These are phyloP conservation scores for Diaporthe aspalathi DNA, from an alignment of 2,329 filamentous ascomycete genomes.

Conservation along the genomic window DNA sequence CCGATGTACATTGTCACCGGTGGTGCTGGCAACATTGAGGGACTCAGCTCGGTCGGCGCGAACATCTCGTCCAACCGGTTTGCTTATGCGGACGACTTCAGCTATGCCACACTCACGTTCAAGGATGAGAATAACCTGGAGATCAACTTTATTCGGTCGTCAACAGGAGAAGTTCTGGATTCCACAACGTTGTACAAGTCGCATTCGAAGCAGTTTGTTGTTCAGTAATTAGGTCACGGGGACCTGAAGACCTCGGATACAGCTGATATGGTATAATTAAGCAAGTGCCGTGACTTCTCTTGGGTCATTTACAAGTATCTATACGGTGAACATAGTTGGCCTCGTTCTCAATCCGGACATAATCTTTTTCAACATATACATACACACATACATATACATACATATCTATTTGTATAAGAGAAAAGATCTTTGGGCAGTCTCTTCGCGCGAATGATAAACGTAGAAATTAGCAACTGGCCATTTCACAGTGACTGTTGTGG, in stretches of 20 bases:
- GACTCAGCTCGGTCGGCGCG: slow-evolving; percentile 55
- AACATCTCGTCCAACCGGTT: slow-evolving; percentile 59
- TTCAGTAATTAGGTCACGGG: slow-evolving; percentile 46
- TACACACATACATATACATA: no score
- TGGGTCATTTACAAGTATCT: neutral
- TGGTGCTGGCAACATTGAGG: slow-evolving; percentile 68
- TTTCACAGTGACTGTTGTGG: neutral
- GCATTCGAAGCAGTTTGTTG: slow-evolving; percentile 58
- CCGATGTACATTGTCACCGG: slow-evolving; percentile 68
- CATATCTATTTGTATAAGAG: no score
- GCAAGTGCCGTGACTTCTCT: neutral
- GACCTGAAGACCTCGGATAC: neutral
- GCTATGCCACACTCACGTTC: slow-evolving; percentile 62
- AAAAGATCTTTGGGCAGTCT: no score
- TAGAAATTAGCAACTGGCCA: neutral
- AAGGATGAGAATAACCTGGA: slow-evolving; percentile 57
- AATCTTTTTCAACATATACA: no score
- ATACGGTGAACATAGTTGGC: no score
- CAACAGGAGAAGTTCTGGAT: slow-evolving; percentile 61
- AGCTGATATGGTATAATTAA: neutral
- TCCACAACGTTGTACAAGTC: slow-evolving; percentile 60
- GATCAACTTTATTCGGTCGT: slow-evolving; percentile 62
- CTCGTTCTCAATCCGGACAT: no score
- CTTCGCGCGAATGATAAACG: no score
- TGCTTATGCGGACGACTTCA: slow-evolving; percentile 63